A percentile compares a stretch with the other conserved stretches of the same genome.
phyloP scores from a whole-genome alignment of 108 stramenopile genomes.

The Nitzschia sp. region DNA sequence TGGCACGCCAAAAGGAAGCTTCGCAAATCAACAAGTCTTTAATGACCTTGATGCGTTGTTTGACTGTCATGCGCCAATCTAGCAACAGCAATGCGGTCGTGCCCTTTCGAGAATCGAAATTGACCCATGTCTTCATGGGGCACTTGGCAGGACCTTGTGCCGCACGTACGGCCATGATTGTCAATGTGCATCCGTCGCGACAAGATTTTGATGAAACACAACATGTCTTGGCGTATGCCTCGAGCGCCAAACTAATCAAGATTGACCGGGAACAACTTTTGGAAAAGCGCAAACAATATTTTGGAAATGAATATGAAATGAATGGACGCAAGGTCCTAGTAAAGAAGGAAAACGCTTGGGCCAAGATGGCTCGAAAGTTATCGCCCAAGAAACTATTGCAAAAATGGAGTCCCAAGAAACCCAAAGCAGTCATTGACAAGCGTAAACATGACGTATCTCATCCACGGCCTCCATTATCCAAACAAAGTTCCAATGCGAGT shows the following conservation, averaged over 20 bases:
- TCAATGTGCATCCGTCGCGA: slow-evolving; percentile 87
- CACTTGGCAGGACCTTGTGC: slow-evolving; percentile 80
- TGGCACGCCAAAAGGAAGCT: slow-evolving; percentile 93
- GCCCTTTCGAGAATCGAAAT: slow-evolving; percentile 96
- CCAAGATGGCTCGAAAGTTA: slow-evolving; percentile 24
- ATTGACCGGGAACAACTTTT: slow-evolving; percentile 60
- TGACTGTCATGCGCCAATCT: slow-evolving; percentile 78
- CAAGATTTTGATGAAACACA: slow-evolving; percentile 94
- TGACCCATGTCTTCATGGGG: slow-evolving; percentile 96
- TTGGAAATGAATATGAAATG: slow-evolving; percentile 32
- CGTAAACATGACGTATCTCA: not conserved
- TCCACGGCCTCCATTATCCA: not conserved
- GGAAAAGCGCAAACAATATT: slow-evolving; percentile 48
- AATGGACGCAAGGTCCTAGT: slow-evolving; percentile 40
- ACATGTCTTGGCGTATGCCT: slow-evolving; percentile 87
- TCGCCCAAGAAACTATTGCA: slow-evolving; percentile 36
- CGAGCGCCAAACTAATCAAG: slow-evolving; percentile 72
- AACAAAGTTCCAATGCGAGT: not conserved
- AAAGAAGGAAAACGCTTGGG: slow-evolving; percentile 6
- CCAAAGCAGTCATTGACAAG: not conserved
- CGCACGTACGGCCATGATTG: slow-evolving; percentile 86
- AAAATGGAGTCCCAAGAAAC: not conserved
- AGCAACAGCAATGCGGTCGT: slow-evolving; percentile 46
- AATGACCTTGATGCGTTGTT: slow-evolving; percentile 97
- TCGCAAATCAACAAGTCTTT: slow-evolving; percentile 93